Evolutionary conservation across 768 basidiomycete genomes (phyloP), one percentile per base, ranked within the genome.

Genomic region (Phanerochaete carnosa): DNA sequence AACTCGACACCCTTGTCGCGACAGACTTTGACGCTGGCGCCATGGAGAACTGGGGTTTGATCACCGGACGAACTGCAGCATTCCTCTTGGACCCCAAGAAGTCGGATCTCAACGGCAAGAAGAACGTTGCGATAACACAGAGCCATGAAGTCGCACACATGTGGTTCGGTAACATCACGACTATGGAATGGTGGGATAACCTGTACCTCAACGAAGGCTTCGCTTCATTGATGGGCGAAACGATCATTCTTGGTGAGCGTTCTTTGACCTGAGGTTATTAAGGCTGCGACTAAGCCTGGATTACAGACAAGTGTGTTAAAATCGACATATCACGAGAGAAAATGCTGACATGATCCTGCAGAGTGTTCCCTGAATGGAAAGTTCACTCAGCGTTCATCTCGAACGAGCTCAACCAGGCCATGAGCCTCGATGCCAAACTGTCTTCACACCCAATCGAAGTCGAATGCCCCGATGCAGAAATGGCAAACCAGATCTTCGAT

Each of bases 1-100:
- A 98, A 77, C 82, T 98, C 46, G 96, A 98, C 69, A 95, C 95
- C 1, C 80, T 98, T 13, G 92, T 94, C 59, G 86, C 87, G 3
- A 83, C 83, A 54, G 95, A 97, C 70, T 97, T 97, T 66, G 95
- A 97, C 70, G 87, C 90, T 32, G 92, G 88, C 61, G 89, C 90
- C 4, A 95, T 95, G 95, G 95, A 97, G 74, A 95, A 94, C 72
- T 94, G 91, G 91, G 93, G 92, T 30, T 76, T 96, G 58, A 96
- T 97, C 70, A 95, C 90, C 15, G 95, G 95, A 25, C 79, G 95
- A 46, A 95, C 94, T 0, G 84, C 79, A 39, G 89, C 87, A 3
- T 90, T 92, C 71, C 75, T 96, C 45, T 80, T 91, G 62, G 90
- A 97, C 71, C 85, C 86, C n/a, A 78, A 87, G 70, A 87, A 83